These are phyloP conservation scores for Primulina eburnea DNA, from an alignment of 257 asterid species.

Conservation along the genomic window DNA sequence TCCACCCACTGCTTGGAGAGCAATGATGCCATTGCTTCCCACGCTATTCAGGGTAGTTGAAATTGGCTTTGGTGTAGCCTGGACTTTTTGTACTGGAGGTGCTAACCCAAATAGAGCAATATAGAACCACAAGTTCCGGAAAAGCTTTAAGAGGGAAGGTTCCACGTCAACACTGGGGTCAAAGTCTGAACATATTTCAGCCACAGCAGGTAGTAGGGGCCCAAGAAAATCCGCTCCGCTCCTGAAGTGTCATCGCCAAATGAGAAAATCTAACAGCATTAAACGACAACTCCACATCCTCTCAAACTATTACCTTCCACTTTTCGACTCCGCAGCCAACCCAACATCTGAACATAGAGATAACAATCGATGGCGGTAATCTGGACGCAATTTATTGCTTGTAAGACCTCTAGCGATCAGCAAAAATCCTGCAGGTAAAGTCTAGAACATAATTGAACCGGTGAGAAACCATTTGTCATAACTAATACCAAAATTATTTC, in stretches of 20 bases:
- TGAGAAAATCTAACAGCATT: conserved; percentile 29
- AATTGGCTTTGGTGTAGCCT: conserved; percentile 51
- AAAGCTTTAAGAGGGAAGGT: conserved; percentile 91
- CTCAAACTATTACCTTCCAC: conserved; percentile 63
- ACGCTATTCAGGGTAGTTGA: conserved; percentile 74
- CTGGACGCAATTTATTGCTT: conserved; percentile 69
- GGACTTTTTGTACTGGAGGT: conserved; percentile 81
- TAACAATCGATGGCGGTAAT: conserved; percentile 91
- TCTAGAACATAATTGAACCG: conserved; percentile 81
- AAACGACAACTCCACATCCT: conserved; percentile 24
- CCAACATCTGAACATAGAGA: conserved; percentile 99
- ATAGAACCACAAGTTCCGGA: conserved; percentile 98
- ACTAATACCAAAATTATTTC: conserved; percentile 21
- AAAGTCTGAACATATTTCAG: conserved; percentile 96
- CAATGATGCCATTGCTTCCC: conserved; percentile 67
- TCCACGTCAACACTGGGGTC: conserved; percentile 83
- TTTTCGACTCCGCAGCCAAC: conserved; percentile 92
- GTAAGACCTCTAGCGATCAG: conserved; percentile 78
- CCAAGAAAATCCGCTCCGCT: conserved; percentile 99
- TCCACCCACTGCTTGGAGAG: conserved; percentile 93
- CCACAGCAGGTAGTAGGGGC: conserved; percentile 97
- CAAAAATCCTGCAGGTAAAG: conserved; percentile 96
- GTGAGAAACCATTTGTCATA: conserved; percentile 56
- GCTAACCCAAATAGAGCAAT: conserved; percentile 98
- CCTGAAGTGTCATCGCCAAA: conserved; percentile 50